A percentile compares a stretch with the other conserved stretches of the same genome.
Conservation (phyloP, 1,284 basidiomycete species). For the Cryptococcus floricola region DNA sequence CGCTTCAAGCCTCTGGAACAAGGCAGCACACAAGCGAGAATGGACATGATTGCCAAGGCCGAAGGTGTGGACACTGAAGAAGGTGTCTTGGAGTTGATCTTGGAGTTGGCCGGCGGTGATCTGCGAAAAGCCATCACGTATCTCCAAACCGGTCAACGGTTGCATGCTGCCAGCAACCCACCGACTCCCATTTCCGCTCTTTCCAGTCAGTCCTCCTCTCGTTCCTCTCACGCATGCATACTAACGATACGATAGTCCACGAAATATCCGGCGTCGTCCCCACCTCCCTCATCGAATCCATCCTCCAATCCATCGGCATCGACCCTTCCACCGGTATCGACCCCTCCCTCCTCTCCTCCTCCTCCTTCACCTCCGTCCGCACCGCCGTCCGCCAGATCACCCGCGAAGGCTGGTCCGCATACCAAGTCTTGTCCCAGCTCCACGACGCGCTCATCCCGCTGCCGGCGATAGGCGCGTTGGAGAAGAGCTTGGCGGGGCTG, state of each 20-base stretch:
- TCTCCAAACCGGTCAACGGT: slow-evolving; percentile 87
- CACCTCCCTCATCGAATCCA: slow-evolving; percentile 62
- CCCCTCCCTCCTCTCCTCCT: slow-evolving; percentile 55
- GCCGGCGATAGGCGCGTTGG: slow-evolving; percentile 70
- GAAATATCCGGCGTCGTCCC: slow-evolving; percentile 98
- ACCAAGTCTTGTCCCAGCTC: slow-evolving; percentile 77
- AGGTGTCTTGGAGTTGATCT: slow-evolving; percentile 48
- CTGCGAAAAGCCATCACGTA: slow-evolving; percentile 98
- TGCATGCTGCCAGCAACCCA: slow-evolving; percentile 65
- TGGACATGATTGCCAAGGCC: slow-evolving; percentile 70
- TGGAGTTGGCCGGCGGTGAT: slow-evolving; percentile 73
- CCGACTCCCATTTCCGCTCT: slow-evolving; percentile 66
- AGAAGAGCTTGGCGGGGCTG: slow-evolving; percentile 78
- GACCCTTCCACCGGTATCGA: slow-evolving; percentile 54
- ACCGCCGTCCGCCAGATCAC: slow-evolving; percentile 70
- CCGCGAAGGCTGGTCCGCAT: slow-evolving; percentile 86
- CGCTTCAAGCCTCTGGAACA: slow-evolving; percentile 90
- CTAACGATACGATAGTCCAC: slow-evolving; percentile 58
- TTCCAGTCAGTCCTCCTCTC: slow-evolving; percentile 43
- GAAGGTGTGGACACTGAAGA: slow-evolving; percentile 55
- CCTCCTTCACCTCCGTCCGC: slow-evolving; percentile 67
- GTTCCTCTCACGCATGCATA: neutral
- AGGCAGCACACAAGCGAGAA: slow-evolving; percentile 67
- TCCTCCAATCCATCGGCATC: slow-evolving; percentile 73
- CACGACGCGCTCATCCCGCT: slow-evolving; percentile 87